Evolutionary conservation across 2,329 filamentous ascomycete genomes (phyloP), one percentile per base, ranked within the genome.

Genomic region (Hymenoscyphus linearis): DNA sequence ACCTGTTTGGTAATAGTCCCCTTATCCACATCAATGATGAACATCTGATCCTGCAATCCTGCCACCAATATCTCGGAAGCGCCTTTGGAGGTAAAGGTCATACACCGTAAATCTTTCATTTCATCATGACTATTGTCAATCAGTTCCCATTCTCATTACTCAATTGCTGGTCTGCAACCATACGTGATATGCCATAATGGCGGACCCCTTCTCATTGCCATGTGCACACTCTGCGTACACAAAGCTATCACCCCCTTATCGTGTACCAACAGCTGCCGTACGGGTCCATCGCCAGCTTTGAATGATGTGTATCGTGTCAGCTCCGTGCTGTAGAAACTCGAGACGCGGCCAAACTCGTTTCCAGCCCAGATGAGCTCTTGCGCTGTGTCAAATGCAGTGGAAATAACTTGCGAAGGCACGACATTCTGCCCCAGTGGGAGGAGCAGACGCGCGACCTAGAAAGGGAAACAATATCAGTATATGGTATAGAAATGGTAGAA

Each of bases 291-390:
- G 65, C 84, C 76, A 4, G 82, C 90, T 73, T 88, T 88, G 75
- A 95, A 93, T 40, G 93, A 96, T 4, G 93, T 96, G 75, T 99
- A 97, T 72, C 85, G 84, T 71, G 93, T 89, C 55, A 98, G 82
- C 64, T 96, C 91, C 58, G 85, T 85, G 58, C 91, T 89, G 75
- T 91, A 91, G 76, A 96, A 97, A 12, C 93, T 96, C 52, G 86
- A 89, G 55, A 98, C 85, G 66, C 92, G 87, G 64, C 95, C 95
- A 55, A 64, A 91, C 78, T 95, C 90, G 75, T 95, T 96, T 54
- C 93, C 96, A 2, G 87, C 86, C 95, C 96, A 99, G 58, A 99
- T 77, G 37, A 99, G 82, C 75, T 99, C 95, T 74, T 96, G 89
- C 44, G 83, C 82, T 61, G 88, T 89, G 75, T 99, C 95, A 76